Evolutionary conservation across 2,329 filamentous ascomycete genomes (phyloP).

Genomic region (Scytalidium lignicola): DNA sequence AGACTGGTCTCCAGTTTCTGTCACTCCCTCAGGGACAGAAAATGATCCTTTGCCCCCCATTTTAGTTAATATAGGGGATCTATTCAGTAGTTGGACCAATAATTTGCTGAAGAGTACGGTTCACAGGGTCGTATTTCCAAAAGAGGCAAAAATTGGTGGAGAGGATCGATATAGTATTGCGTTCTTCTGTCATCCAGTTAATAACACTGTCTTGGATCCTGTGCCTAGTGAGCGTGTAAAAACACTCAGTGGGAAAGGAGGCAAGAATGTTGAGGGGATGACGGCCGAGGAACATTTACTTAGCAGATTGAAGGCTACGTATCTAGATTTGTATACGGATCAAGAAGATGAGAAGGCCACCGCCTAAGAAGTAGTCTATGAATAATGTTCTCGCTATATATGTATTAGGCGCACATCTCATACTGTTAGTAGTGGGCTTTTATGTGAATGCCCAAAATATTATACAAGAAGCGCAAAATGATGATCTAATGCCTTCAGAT

Average conservation of each 20-base stretch:
- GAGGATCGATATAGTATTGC: constrained; percentile 60
- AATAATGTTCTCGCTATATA: no score
- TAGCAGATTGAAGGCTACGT: constrained; percentile 55
- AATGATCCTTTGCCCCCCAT: constrained; percentile 60
- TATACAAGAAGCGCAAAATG: no score
- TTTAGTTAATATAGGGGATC: constrained; percentile 66
- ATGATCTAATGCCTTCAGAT: no score
- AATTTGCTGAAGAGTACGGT: constrained; percentile 83
- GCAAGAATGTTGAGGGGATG: constrained; percentile 45
- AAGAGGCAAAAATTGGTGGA: constrained; percentile 39
- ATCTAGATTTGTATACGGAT: constrained; percentile 48
- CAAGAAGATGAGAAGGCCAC: constrained; percentile 18
- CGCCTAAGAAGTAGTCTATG: neutral
- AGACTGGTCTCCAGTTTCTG: constrained; percentile 60
- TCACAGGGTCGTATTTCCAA: constrained; percentile 76
- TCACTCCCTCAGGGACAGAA: constrained; percentile 57
- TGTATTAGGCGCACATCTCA: no score
- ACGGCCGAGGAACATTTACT: constrained; percentile 60
- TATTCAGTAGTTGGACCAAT: constrained; percentile 83
- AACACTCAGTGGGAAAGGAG: constrained; percentile 25
- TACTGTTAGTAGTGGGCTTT: no score
- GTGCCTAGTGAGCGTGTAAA: constrained; percentile 57
- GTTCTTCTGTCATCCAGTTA: constrained; percentile 63
- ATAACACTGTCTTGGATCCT: constrained; percentile 45
- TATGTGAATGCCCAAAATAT: no score